These are phyloP conservation scores for Hypsizygus ulmarius DNA, from an alignment of 1,284 basidiomycete species.

Conservation along the genomic window DNA sequence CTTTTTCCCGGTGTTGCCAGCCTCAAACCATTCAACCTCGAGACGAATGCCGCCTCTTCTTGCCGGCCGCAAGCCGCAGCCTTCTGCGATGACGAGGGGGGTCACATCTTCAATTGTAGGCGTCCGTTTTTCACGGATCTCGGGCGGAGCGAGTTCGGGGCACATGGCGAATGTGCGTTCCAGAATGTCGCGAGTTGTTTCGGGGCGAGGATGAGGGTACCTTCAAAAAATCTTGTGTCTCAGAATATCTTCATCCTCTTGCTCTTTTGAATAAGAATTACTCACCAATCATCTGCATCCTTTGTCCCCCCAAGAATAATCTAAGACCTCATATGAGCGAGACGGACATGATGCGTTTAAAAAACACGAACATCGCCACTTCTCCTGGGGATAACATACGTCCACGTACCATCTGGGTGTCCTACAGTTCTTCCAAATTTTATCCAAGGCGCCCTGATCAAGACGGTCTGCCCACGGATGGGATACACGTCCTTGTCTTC, in stretches of 20 bases:
- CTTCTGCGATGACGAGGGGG: constrained; percentile 62
- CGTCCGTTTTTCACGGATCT: constrained; percentile 43
- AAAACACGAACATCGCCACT: constrained; percentile 57
- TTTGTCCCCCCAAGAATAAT: constrained; percentile 70
- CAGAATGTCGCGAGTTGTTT: constrained; percentile 62
- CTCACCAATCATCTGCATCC: constrained; percentile 60
- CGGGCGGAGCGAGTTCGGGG: constrained; percentile 68
- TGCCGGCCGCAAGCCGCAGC: constrained; percentile 71
- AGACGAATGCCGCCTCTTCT: constrained; percentile 68
- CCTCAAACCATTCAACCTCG: constrained; percentile 50
- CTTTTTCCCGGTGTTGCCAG: constrained; percentile 25
- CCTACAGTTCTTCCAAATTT: constrained; percentile 57
- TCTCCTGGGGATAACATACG: constrained; percentile 70
- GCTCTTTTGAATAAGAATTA: neutral
- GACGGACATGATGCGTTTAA: constrained; percentile 12
- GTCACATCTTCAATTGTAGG: constrained; percentile 60
- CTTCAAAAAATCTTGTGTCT: constrained; percentile 19
- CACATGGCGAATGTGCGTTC: constrained; percentile 53
- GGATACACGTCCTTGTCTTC: constrained; percentile 74
- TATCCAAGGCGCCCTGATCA: constrained; percentile 75
- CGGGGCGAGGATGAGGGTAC: constrained; percentile 49
- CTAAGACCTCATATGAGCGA: constrained; percentile 27
- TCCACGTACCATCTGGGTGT: constrained; percentile 45
- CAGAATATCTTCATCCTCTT: neutral
- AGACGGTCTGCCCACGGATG: constrained; percentile 83